A percentile compares a stretch with the other conserved stretches of the same genome.
Conservation (phyloP, 2,329 filamentous ascomycete genomes). For the Talaromyces sp. region DNA sequence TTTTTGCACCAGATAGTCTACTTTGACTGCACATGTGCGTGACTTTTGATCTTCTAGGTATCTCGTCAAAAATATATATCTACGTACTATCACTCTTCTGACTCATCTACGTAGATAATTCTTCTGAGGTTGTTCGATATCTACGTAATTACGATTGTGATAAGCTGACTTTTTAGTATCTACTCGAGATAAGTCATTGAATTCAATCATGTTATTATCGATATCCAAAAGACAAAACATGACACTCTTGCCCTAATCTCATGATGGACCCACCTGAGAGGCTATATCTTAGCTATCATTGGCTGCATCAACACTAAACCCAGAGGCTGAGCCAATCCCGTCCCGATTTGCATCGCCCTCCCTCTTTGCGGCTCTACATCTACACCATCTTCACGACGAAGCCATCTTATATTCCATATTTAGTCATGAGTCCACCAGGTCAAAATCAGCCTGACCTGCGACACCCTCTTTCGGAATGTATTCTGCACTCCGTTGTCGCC, state of each 20-base stretch:
- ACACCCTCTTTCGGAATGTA: neutral
- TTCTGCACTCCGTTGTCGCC: conserved; percentile 3
- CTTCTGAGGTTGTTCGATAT: neutral
- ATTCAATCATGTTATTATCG: neutral
- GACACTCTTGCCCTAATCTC: neutral
- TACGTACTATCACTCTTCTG: neutral
- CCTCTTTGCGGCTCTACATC: neutral
- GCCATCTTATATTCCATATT: neutral
- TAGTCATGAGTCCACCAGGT: neutral
- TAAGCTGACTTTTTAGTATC: neutral
- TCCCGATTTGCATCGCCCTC: neutral
- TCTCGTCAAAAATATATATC: neutral
- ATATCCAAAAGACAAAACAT: neutral
- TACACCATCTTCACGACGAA: neutral
- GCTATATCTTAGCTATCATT: neutral
- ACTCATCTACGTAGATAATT: neutral
- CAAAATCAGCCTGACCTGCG: neutral
- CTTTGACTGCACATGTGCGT: no score
- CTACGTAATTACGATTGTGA: neutral
- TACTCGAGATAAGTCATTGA: neutral
- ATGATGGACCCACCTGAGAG: neutral
- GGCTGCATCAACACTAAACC: neutral
- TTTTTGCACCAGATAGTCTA: no score
- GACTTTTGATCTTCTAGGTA: no score
- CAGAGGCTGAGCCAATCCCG: neutral